Conservation (phyloP, 2,329 filamentous ascomycete genomes). For the Conoideocrella luteorostrata region DNA sequence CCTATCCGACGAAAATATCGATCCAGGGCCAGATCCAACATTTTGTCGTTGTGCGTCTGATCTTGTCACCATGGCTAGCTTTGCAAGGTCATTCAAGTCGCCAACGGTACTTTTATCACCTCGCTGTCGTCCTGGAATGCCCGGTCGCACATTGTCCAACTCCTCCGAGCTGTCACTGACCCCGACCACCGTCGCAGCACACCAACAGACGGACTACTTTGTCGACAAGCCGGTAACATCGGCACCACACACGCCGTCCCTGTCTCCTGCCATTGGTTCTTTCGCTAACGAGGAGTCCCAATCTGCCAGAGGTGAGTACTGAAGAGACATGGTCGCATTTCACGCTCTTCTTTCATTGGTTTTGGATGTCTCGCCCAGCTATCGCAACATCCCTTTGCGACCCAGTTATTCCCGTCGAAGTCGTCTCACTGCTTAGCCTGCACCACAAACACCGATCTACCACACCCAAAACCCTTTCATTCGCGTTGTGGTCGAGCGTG, state of each 20-base stretch:
- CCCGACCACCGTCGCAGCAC: slow-evolving; percentile 13
- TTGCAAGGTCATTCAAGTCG: slow-evolving; percentile 43
- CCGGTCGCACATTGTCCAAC: slow-evolving; percentile 38
- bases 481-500: background rate
- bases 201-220: slow-evolving; percentile 21
- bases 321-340: background rate
- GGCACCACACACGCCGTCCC: slow-evolving; percentile 21
- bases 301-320: slow-evolving; percentile 3
- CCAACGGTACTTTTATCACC: slow-evolving; percentile 37
- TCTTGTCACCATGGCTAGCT: slow-evolving; percentile 35
- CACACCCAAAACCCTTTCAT: background rate
- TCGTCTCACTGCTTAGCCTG: background rate
- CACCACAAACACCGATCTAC: background rate
- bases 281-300: slow-evolving; percentile 1
- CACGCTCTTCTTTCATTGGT: background rate
- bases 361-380: background rate
- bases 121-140: slow-evolving; percentile 36
- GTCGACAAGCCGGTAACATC: slow-evolving; percentile 23
- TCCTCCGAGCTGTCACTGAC: slow-evolving; percentile 39
- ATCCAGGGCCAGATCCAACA: background rate
- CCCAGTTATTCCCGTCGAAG: background rate
- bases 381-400: background rate
- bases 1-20: background rate
- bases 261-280: slow-evolving; percentile 10
- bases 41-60: background rate